Evolutionary conservation across 176 grass and related monocot genomes (phyloP).

Genomic region (Musa itinerans): DNA sequence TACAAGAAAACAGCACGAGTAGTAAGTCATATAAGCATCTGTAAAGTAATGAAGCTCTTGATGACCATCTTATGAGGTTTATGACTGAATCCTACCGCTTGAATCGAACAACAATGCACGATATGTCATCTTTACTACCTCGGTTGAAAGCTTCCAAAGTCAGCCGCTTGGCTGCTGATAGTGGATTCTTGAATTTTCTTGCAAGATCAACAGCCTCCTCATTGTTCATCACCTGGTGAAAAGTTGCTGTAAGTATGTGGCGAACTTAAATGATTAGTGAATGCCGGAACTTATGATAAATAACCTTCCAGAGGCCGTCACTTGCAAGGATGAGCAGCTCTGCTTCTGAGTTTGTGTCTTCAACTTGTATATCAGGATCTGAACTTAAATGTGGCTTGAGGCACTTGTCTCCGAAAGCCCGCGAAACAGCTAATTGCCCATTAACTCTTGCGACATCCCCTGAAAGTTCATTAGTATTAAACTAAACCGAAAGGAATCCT

Average conservation of each 20-base stretch:
- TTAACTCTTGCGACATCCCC: constrained; percentile 18
- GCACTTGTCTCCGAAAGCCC: constrained; percentile 11
- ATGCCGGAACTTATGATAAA: neutral
- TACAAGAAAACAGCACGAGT: too few relatives aligned
- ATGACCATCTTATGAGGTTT: too few relatives aligned
- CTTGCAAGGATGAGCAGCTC: constrained; percentile 10
- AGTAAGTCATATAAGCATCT: too few relatives aligned
- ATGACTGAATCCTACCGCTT: neutral
- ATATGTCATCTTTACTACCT: constrained; percentile 10
- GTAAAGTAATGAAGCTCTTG: too few relatives aligned
- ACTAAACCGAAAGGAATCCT: too few relatives aligned
- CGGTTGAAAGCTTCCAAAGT: neutral
- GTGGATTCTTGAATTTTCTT: neutral
- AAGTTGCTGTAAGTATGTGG: neutral
- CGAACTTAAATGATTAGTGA: neutral
- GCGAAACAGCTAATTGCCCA: constrained; percentile 12
- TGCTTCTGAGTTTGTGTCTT: neutral
- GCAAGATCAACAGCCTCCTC: constrained; percentile 6
- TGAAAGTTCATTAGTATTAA: neutral
- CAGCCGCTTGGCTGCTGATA: neutral
- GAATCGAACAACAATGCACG: neutral
- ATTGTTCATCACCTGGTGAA: constrained; percentile 8
- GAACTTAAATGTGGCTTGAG: constrained; percentile 6
- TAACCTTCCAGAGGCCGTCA: constrained; percentile 12
- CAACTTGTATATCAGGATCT: neutral